Conservation (phyloP, 2,329 filamentous ascomycete genomes). For the Colletotrichum sp. region DNA sequence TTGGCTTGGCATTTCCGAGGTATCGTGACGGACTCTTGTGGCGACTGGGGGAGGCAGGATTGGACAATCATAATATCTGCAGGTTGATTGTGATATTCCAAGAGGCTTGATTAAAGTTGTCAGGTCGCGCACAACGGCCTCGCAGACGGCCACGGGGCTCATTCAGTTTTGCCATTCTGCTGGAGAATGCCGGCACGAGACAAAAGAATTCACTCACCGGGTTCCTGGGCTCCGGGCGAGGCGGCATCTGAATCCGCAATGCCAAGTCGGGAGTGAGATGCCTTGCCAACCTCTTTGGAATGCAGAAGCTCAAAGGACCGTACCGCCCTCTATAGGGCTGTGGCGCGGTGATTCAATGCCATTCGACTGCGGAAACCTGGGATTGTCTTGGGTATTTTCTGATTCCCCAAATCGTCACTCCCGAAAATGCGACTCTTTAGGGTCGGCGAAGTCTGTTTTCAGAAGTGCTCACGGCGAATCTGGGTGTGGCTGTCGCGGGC, state of each 20-base stretch:
- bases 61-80: background rate
- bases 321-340: background rate
- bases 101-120: background rate
- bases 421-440: background rate
- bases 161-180: background rate
- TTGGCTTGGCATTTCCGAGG: background rate
- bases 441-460: background rate
- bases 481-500: background rate
- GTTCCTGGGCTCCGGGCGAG: background rate
- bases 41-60: background rate
- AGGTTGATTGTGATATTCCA: background rate
- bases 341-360: background rate
- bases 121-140: background rate
- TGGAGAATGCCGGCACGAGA: background rate
- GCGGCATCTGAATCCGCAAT: background rate
- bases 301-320: background rate
- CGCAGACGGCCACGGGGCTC: no score
- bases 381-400: background rate
- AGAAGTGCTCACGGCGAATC: background rate
- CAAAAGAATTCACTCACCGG: background rate
- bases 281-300: background rate
- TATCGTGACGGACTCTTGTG: background rate
- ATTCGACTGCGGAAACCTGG: background rate
- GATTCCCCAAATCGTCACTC: background rate
- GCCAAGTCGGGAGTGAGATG: background rate